A percentile compares a stretch with the other conserved stretches of the same genome.
These are phyloP conservation scores for Trichoderma brevicompactum DNA, from an alignment of 2,329 filamentous ascomycete genomes.

Conservation along the genomic window DNA sequence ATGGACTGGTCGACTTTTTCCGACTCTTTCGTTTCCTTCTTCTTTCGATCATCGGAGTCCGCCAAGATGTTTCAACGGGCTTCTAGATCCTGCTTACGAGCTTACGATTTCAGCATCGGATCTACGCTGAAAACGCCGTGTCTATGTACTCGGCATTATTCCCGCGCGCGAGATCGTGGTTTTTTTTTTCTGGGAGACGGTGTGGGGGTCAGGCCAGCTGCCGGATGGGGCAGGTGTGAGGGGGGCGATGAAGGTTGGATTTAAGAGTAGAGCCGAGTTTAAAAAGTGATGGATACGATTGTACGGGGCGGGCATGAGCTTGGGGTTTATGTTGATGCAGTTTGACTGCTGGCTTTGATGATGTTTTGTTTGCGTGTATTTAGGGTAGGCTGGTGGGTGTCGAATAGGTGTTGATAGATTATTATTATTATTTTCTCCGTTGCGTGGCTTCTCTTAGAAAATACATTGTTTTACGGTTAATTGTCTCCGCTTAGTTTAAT, in stretches of 20 bases:
- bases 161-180: neutral
- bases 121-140: neutral
- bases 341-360: too few species aligned
- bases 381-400: neutral
- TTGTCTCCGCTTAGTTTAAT: too few species aligned
- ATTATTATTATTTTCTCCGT: too few species aligned
- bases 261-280: conserved; percentile 15
- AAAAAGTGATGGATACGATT: neutral
- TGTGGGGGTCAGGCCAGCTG: neutral
- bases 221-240: conserved; percentile 19
- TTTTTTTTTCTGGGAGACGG: too few species aligned
- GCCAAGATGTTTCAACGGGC: neutral
- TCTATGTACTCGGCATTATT: neutral
- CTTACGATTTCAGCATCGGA: neutral
- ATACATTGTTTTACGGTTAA: too few species aligned
- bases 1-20: too few species aligned
- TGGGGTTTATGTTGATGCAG: too few species aligned
- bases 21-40: neutral
- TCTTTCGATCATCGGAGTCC: neutral
- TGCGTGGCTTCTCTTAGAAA: neutral
- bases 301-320: too few species aligned
- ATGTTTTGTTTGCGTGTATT: neutral
- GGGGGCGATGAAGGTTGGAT: neutral
- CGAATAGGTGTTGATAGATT: too few species aligned
- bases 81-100: neutral